These are phyloP conservation scores for Choanephora cucurbitarum DNA, from an alignment of 371 early-diverging fungal genomes.

Conservation along the genomic window DNA sequence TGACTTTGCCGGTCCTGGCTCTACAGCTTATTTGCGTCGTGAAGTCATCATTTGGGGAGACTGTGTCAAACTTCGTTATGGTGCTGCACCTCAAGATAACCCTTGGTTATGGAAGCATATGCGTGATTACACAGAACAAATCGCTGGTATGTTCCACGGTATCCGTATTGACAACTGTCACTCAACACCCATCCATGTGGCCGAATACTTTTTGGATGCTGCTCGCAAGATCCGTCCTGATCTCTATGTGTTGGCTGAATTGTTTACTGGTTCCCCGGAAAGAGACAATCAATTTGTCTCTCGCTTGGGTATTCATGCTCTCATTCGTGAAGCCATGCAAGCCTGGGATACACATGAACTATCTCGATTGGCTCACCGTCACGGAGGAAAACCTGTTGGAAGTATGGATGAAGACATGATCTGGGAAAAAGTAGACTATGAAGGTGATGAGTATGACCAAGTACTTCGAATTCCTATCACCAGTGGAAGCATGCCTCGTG, in stretches of 20 bases:
- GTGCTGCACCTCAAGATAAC: slow-evolving; percentile 78
- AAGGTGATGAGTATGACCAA: slow-evolving; percentile 42
- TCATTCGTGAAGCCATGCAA: slow-evolving; percentile 97
- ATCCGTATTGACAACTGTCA: slow-evolving; percentile 99
- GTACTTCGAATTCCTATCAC: slow-evolving; percentile 38
- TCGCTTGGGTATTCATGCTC: slow-evolving; percentile 91
- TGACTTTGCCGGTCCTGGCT: slow-evolving; percentile 88
- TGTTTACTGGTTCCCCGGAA: slow-evolving; percentile 95
- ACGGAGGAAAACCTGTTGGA: slow-evolving; percentile 89
- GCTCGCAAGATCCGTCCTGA: slow-evolving; percentile 87
- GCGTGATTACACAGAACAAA: slow-evolving; percentile 81
- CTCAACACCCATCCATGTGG: slow-evolving; percentile 95
- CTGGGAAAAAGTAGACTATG: slow-evolving; percentile 48
- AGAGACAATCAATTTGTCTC: slow-evolving; percentile 89
- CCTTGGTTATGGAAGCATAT: slow-evolving; percentile 97
- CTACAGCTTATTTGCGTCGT: slow-evolving; percentile 87
- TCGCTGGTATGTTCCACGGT: slow-evolving; percentile 91
- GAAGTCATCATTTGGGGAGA: slow-evolving; percentile 98
- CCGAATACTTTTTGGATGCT: slow-evolving; percentile 86
- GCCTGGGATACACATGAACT: slow-evolving; percentile 94
- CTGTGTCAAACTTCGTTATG: slow-evolving; percentile 97
- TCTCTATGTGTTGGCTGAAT: slow-evolving; percentile 94
- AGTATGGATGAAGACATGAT: slow-evolving; percentile 65
- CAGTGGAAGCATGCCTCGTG: slow-evolving; percentile 73
- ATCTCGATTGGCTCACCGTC: slow-evolving; percentile 83